A percentile compares a stretch with the other conserved stretches of the same genome.
These are phyloP conservation scores for Syncephalis fuscata DNA, from an alignment of 371 early-diverging fungal genomes.

Conservation along the genomic window DNA sequence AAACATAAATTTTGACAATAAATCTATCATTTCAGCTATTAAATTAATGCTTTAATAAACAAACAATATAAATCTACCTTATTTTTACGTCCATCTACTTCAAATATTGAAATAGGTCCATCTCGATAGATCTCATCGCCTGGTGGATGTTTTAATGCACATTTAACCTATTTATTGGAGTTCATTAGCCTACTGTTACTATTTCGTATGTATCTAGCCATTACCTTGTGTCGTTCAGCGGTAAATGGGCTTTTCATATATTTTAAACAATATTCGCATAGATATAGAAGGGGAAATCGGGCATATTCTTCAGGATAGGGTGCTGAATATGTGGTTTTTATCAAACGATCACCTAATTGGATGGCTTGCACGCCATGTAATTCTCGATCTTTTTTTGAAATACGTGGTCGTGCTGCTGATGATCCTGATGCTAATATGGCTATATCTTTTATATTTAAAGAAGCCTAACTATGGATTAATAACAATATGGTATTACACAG, in stretches of 20 bases:
- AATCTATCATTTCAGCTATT: slow-evolving; percentile 15
- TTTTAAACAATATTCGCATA: slow-evolving; percentile 96
- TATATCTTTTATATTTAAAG: too few relatives aligned
- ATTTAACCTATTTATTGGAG: slow-evolving; percentile 54
- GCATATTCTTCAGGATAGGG: slow-evolving; percentile 98
- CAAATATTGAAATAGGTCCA: slow-evolving; percentile 71
- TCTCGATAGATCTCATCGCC: slow-evolving; percentile 98
- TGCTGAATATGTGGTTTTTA: slow-evolving; percentile 42
- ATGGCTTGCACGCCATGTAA: background rate
- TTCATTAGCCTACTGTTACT: background rate
- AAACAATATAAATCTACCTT: slow-evolving; percentile 22
- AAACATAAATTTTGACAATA: slow-evolving; percentile 98
- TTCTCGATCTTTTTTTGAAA: slow-evolving; percentile 56
- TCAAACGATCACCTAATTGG: too few relatives aligned
- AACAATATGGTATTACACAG: too few relatives aligned
- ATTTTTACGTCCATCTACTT: slow-evolving; percentile 93
- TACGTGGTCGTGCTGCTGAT: slow-evolving; percentile 83
- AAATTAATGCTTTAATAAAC: background rate
- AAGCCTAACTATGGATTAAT: too few relatives aligned
- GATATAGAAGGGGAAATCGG: slow-evolving; percentile 40
- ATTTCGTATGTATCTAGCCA: background rate
- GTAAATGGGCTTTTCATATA: slow-evolving; percentile 70
- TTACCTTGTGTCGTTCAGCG: slow-evolving; percentile 48
- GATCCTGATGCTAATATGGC: too few relatives aligned
- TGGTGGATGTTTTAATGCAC: slow-evolving; percentile 85